phyloP scores from a whole-genome alignment of 306 rosid species.

The Potentilla sterilis region DNA sequence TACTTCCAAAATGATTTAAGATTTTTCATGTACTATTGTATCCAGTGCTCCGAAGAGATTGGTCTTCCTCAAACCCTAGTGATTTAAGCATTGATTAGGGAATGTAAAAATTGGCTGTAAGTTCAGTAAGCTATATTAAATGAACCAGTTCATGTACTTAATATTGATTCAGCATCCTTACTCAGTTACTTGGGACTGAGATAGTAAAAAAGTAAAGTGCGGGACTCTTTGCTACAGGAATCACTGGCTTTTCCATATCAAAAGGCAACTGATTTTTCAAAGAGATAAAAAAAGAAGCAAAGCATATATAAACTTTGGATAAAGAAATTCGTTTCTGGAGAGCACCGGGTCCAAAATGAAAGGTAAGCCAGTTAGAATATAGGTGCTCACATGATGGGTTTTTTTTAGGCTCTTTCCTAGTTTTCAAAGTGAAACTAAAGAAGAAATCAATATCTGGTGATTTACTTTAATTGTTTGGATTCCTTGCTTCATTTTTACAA shows the following conservation, averaged over 20 bases:
- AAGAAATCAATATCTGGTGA: neutral
- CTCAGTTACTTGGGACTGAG: neutral
- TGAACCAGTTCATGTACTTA: neutral
- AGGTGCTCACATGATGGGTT: conserved; percentile 20
- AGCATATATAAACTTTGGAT: conserved; percentile 29
- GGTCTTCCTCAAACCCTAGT: conserved; percentile 2
- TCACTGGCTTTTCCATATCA: conserved; percentile 18
- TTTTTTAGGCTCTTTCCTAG: conserved; percentile 6
- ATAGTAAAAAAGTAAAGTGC: neutral
- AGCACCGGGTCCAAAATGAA: conserved; percentile 26
- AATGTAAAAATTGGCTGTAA: conserved; percentile 8
- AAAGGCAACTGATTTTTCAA: conserved; percentile 13
- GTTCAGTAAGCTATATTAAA: neutral
- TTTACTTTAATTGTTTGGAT: conserved; percentile 4
- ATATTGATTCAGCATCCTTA: neutral
- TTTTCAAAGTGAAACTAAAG: neutral
- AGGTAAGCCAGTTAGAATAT: conserved; percentile 20
- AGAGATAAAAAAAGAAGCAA: conserved; percentile 15
- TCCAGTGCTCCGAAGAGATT: neutral
- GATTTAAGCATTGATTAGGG: neutral
- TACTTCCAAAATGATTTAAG: neutral
- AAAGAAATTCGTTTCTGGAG: conserved; percentile 26
- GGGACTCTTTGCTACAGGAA: conserved; percentile 22
- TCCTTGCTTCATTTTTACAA: conserved; percentile 15
- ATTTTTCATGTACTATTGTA: conserved; percentile 5